Evolutionary conservation across 2,329 filamentous ascomycete species (phyloP), one percentile per base, ranked within the genome.

Genomic region (Trichoderma simmonsii): DNA sequence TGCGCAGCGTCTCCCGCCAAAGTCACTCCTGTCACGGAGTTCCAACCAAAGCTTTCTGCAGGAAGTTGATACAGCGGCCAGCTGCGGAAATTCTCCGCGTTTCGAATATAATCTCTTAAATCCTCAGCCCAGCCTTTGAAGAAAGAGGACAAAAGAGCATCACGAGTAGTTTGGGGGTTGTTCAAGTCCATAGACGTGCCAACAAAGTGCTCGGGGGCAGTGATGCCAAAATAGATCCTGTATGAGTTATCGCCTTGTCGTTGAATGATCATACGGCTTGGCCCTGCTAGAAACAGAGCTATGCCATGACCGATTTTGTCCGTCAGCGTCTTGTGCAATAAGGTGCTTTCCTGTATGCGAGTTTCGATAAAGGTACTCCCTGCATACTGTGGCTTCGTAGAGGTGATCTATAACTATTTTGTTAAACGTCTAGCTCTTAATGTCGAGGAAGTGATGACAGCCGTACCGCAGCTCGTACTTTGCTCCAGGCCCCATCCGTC

Each of bases 251-350:
- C 60, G 34, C 60, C 60, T 63, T 63, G 60, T 43, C 60, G 60
- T 63, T 63, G 60, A 63, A 63, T 63, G 60, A 63, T 63, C 60
- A 63, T 63, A 63, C 60, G 60, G 60, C 34, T 63, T 63, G 60
- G 60, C 60, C 60, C 60, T 63, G 60, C 60, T 24, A 63, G 60
- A 30, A 63, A 63, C 26, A 63, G 36, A 63, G 60, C 60, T 63
- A 63, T 43, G 60, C 60, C 60, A 30, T 43, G 60, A 28, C 60
- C 60, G 36, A 63, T 63, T 63, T 63, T 63, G 60, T 63, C 60
- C 60, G 60, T 63, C 34, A 63, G 60, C 36, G 34, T 43, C 24
- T 63, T 43, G 34, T 63, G 60, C 34, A 63, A 43, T 14, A 48
- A 43, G 34, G 34, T 48, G 34, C 60, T 63, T 63, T 63, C 60